Evolutionary conservation across 495 filamentous ascomycete genomes (phyloP).

Genomic region (Penicillium paxilli): DNA sequence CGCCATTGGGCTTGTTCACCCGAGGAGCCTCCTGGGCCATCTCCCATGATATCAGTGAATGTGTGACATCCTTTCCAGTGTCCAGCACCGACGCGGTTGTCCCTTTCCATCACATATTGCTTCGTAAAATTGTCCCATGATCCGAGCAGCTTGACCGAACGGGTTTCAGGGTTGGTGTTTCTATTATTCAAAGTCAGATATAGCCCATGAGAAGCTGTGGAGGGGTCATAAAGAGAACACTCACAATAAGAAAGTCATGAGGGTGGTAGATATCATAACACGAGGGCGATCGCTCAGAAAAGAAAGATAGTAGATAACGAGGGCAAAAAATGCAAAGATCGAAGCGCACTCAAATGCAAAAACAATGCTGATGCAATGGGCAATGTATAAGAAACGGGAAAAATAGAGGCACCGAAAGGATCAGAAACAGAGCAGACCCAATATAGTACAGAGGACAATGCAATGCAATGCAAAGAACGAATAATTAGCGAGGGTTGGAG

Average conservation of each 20-base stretch:
- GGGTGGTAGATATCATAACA: constrained; percentile 69
- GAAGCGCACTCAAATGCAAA: constrained; percentile 13
- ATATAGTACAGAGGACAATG: constrained; percentile 22
- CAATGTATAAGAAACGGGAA: constrained; percentile 4
- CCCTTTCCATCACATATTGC: constrained; percentile 75
- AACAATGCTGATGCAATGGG: background rate
- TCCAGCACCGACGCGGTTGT: constrained; percentile 64
- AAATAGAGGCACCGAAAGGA: constrained; percentile 4
- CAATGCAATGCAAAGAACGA: constrained; percentile 20
- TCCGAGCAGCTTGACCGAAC: constrained; percentile 76
- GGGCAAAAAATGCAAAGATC: background rate
- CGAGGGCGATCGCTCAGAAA: constrained; percentile 10
- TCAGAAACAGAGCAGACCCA: constrained; percentile 15
- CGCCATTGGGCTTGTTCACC: constrained; percentile 54
- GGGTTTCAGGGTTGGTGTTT: constrained; percentile 60
- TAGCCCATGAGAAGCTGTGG: no score
- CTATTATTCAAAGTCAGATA: constrained; percentile 3
- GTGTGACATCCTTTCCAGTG: constrained; percentile 84
- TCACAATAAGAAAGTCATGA: constrained; percentile 76
- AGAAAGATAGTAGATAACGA: background rate
- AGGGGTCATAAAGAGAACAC: constrained; percentile 26
- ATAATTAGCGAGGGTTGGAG: constrained; percentile 1
- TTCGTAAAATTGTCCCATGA: constrained; percentile 92
- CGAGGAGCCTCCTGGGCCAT: constrained; percentile 54
- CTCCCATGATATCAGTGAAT: constrained; percentile 81